A percentile compares a stretch with the other conserved stretches of the same genome.
Evolutionary conservation across 2,329 filamentous ascomycete species (phyloP).

Genomic region (Fusarium sp.): DNA sequence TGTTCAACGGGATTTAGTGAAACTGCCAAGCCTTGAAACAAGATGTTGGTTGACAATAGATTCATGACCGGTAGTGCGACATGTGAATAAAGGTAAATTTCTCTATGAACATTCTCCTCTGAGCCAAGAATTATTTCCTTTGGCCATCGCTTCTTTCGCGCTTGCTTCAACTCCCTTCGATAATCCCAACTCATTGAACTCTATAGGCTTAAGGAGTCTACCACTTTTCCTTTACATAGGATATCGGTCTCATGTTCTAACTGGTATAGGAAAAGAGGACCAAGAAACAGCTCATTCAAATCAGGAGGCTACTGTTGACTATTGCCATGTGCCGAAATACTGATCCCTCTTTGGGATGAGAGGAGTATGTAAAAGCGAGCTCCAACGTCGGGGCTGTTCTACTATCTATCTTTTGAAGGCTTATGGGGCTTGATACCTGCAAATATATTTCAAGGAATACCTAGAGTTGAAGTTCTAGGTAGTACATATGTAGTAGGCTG

Average conservation of each 20-base stretch:
- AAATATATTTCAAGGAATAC: too few species aligned
- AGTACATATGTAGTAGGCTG: too few species aligned
- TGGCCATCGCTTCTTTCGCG: not conserved
- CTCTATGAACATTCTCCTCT: not conserved
- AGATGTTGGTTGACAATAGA: not conserved
- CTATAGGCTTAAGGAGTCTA: not conserved
- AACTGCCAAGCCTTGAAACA: slow-evolving; percentile 5
- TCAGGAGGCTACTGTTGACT: slow-evolving; percentile 6
- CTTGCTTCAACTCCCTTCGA: not conserved
- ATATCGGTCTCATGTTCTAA: not conserved
- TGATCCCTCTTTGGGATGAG: not conserved
- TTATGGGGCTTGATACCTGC: too few species aligned
- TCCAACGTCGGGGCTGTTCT: not conserved
- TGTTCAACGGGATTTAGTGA: not conserved
- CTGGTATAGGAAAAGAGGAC: not conserved
- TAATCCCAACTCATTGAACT: not conserved
- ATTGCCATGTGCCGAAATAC: slow-evolving; percentile 2
- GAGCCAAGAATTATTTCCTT: not conserved
- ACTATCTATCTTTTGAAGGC: not conserved
- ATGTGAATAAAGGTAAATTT: not conserved
- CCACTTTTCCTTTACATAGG: not conserved
- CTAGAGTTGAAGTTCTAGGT: too few species aligned
- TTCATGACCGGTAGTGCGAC: not conserved
- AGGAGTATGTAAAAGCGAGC: not conserved
- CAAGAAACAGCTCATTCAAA: not conserved